Conservation (phyloP, 805 yeast genomes). For the Trichomonascus vanleenenianus region DNA sequence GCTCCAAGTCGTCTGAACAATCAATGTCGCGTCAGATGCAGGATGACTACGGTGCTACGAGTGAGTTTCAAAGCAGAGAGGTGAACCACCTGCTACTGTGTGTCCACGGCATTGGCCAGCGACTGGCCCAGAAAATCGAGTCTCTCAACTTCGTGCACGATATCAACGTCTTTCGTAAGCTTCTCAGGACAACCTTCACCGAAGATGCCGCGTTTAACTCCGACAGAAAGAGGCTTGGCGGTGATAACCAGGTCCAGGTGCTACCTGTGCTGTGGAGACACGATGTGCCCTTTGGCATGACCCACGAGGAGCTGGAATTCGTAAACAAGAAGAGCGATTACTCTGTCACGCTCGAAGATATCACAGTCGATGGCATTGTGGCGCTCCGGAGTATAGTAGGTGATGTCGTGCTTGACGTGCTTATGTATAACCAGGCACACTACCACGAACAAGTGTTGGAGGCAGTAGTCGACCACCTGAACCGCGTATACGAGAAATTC, state of each 20-base stretch:
- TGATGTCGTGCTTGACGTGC: slow-evolving; percentile 77
- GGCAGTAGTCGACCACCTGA: slow-evolving; percentile 57
- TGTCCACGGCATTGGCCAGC: slow-evolving; percentile 93
- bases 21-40: background rate
- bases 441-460: slow-evolving; percentile 55
- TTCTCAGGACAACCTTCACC: slow-evolving; percentile 8
- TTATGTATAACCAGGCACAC: slow-evolving; percentile 63
- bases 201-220: background rate
- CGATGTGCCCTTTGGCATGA: slow-evolving; percentile 29
- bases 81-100: slow-evolving; percentile 71
- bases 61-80: slow-evolving; percentile 22
- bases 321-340: slow-evolving; percentile 5
- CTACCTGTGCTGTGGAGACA: slow-evolving; percentile 92
- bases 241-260: slow-evolving; percentile 56
- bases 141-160: slow-evolving; percentile 84
- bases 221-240: background rate
- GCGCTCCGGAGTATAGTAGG: slow-evolving; percentile 72
- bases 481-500: slow-evolving; percentile 52
- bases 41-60: slow-evolving; percentile 3
- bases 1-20: background rate
- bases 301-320: slow-evolving; percentile 2
- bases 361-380: slow-evolving; percentile 66
- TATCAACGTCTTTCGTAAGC: slow-evolving; percentile 47
- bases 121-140: slow-evolving; percentile 68
- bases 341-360: slow-evolving; percentile 43